Evolutionary conservation across 1,284 basidiomycete species (phyloP).

Genomic region (Marasmius oreades): DNA sequence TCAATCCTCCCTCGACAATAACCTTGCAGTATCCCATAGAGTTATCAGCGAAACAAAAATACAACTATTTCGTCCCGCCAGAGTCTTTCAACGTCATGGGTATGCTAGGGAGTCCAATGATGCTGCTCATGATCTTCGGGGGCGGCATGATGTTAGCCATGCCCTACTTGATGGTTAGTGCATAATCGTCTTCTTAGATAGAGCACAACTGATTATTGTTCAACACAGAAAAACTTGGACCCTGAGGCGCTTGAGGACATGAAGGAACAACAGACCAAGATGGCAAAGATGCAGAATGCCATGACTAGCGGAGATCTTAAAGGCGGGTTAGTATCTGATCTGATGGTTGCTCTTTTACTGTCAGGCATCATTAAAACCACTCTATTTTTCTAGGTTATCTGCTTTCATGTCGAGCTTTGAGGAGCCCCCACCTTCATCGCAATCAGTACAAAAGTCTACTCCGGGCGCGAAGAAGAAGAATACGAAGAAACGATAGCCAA

Average conservation of each 20-base stretch:
- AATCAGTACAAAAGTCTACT: constrained; percentile 6
- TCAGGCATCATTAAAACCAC: constrained; percentile 13
- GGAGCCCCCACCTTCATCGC: constrained; percentile 13
- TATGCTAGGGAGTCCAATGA: constrained; percentile 87
- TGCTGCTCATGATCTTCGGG: constrained; percentile 75
- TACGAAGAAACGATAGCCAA: constrained; percentile 4
- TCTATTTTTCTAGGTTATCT: constrained; percentile 32
- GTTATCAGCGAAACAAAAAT: constrained; percentile 49
- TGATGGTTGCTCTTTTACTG: not conserved
- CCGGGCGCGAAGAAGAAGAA: constrained; percentile 13
- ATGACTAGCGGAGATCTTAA: constrained; percentile 57
- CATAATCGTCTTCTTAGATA: not conserved
- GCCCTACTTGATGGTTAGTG: constrained; percentile 75
- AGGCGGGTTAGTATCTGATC: constrained; percentile 39
- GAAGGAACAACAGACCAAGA: constrained; percentile 62
- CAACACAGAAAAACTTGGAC: constrained; percentile 69
- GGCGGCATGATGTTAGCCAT: constrained; percentile 71
- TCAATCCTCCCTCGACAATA: constrained; percentile 54
- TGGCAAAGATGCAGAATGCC: constrained; percentile 55
- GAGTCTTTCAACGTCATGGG: constrained; percentile 73
- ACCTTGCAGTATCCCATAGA: constrained; percentile 66
- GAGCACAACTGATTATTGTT: not conserved
- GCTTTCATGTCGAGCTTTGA: constrained; percentile 29
- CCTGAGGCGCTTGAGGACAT: constrained; percentile 73
- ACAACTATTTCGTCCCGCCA: constrained; percentile 65